Evolutionary conservation across 1,284 basidiomycete genomes (phyloP).

Genomic region (Anthracocystis panici-leucophaei): DNA sequence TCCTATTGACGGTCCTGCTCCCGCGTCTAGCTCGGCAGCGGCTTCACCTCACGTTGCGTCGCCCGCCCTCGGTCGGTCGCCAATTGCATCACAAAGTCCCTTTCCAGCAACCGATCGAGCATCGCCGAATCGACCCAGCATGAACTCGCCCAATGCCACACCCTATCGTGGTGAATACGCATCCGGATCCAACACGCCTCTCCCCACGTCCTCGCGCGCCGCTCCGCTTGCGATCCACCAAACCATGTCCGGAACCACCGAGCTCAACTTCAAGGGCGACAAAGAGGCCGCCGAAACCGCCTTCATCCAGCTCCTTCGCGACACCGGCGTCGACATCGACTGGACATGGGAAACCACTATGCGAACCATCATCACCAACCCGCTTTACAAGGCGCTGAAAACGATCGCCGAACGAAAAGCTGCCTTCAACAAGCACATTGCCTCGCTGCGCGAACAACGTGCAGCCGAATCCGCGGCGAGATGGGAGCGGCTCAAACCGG

Average conservation of each 20-base stretch:
- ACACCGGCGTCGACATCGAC: conserved; percentile 86
- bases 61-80: conserved; percentile 13
- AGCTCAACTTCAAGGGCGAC: conserved; percentile 75
- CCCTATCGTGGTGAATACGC: conserved; percentile 4
- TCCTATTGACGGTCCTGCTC: conserved; percentile 18
- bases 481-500: conserved; percentile 53
- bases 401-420: conserved; percentile 93
- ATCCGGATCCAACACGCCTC: conserved; percentile 33
- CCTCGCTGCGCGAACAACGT: conserved; percentile 57
- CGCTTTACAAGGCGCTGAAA: conserved; percentile 92
- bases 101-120: conserved; percentile 4
- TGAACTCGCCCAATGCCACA: conserved; percentile 8
- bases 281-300: conserved; percentile 91
- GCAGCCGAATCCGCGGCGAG: conserved; percentile 43
- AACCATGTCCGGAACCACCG: conserved; percentile 32
- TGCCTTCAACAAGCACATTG: conserved; percentile 74
- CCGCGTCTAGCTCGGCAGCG: conserved; percentile 11
- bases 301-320: conserved; percentile 87
- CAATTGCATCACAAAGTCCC: conserved; percentile 17
- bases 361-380: conserved; percentile 96
- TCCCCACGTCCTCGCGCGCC: conserved; percentile 4
- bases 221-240: conserved; percentile 6
- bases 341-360: conserved; percentile 99
- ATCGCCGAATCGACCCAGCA: conserved; percentile 8
- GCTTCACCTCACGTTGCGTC: conserved; percentile 15